Evolutionary conservation across 345 rosid species (phyloP).

Genomic region (Camelina laxa): DNA sequence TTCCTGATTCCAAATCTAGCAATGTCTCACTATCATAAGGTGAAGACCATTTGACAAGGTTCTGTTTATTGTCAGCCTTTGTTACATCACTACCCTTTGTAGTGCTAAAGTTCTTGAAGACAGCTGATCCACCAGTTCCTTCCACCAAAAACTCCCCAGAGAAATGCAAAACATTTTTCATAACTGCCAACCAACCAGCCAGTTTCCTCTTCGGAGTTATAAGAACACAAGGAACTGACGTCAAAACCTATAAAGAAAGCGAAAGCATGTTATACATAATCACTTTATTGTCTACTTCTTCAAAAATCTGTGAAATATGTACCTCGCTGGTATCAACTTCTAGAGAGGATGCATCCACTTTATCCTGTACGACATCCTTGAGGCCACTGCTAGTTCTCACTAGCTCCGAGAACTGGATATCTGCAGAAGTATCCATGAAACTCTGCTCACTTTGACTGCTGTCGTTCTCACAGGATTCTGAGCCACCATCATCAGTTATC

Average conservation of each 20-base stretch:
- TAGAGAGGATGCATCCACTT: slow-evolving; percentile 63
- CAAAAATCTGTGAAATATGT: slow-evolving; percentile 32
- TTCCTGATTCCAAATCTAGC: slow-evolving; percentile 56
- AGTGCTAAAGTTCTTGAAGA: slow-evolving; percentile 67
- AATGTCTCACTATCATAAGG: slow-evolving; percentile 54
- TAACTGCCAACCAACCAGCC: slow-evolving; percentile 84
- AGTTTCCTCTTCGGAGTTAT: slow-evolving; percentile 91
- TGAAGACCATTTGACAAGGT: slow-evolving; percentile 60
- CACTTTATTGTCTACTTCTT: slow-evolving; percentile 26
- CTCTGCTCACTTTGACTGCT: slow-evolving; percentile 55
- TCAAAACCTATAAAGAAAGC: slow-evolving; percentile 62
- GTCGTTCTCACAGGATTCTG: slow-evolving; percentile 69
- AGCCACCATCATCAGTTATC: slow-evolving; percentile 81
- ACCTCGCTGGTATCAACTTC: slow-evolving; percentile 85
- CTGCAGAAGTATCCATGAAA: slow-evolving; percentile 55
- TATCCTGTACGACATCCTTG: slow-evolving; percentile 61
- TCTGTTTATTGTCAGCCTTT: slow-evolving; percentile 68
- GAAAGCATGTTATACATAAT: slow-evolving; percentile 30
- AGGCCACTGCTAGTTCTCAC: slow-evolving; percentile 64
- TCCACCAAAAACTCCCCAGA: slow-evolving; percentile 91
- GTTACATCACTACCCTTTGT: slow-evolving; percentile 56
- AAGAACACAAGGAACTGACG: slow-evolving; percentile 80
- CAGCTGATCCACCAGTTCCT: slow-evolving; percentile 90
- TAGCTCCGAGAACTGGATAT: slow-evolving; percentile 51
- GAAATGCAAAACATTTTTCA: slow-evolving; percentile 84